A percentile compares a stretch with the other conserved stretches of the same genome.
Conservation (phyloP, 352 stramenopile genomes). For the Phytopythium vexans region DNA sequence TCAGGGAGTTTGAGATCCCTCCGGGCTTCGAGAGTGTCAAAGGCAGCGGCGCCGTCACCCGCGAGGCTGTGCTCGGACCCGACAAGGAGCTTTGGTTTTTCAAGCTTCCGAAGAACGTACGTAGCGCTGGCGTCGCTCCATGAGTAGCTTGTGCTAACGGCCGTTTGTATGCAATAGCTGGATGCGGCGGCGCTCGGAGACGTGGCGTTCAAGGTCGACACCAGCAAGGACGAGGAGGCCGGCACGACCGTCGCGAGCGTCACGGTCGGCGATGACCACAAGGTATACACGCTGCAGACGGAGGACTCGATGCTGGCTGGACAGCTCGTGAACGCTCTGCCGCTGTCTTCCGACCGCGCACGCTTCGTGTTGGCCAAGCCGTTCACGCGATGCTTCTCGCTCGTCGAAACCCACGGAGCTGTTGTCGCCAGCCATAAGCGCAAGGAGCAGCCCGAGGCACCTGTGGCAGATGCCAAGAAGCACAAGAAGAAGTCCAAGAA, state of each 20-base stretch:
- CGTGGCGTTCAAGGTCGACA: slow-evolving; percentile 58
- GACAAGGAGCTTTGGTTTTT: slow-evolving; percentile 88
- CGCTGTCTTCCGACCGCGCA: slow-evolving; percentile 45
- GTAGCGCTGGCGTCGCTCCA: slow-evolving; percentile 10
- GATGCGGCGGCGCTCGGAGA: slow-evolving; percentile 68
- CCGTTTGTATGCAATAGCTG: slow-evolving; percentile 30
- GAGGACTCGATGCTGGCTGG: slow-evolving; percentile 62
- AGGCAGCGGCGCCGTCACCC: slow-evolving; percentile 52
- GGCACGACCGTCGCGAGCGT: slow-evolving; percentile 46
- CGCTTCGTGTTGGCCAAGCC: slow-evolving; percentile 70
- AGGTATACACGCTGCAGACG: slow-evolving; percentile 53
- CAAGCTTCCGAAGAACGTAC: slow-evolving; percentile 77
- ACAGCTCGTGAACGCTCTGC: slow-evolving; percentile 79
- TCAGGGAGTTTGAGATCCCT: slow-evolving; percentile 80
- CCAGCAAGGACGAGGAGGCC: slow-evolving; percentile 16
- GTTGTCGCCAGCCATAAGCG: slow-evolving; percentile 9
- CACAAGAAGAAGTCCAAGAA: slow-evolving; percentile 26
- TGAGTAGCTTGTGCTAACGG: not conserved
- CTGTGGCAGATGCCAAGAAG: slow-evolving; percentile 16
- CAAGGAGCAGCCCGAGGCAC: slow-evolving; percentile 6
- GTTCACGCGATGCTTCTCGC: slow-evolving; percentile 70
- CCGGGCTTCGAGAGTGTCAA: slow-evolving; percentile 64
- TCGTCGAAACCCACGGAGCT: slow-evolving; percentile 47
- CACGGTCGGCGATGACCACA: slow-evolving; percentile 25
- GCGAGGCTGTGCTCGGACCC: slow-evolving; percentile 54